These are phyloP conservation scores for Eucalyptus shirleyi DNA, from an alignment of 345 rosid species.

Conservation along the genomic window DNA sequence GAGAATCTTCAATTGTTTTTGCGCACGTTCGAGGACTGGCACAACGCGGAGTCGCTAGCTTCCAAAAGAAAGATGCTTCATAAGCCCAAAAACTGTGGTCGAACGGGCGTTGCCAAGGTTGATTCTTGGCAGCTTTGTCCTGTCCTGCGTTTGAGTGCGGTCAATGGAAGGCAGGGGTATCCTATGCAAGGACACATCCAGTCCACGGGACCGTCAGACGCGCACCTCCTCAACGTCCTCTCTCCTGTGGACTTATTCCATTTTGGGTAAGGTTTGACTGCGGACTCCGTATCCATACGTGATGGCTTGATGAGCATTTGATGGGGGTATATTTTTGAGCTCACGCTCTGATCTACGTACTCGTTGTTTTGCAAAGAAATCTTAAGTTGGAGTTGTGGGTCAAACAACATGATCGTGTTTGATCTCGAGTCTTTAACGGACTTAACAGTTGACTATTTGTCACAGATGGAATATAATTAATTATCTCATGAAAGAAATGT, in stretches of 20 bases:
- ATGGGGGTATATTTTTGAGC: neutral
- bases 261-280: neutral
- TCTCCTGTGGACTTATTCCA: neutral
- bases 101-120: neutral
- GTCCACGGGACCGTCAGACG: neutral
- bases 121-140: neutral
- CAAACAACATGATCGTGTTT: neutral
- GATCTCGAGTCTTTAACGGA: neutral
- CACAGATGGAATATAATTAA: fast-evolving
- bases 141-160: neutral
- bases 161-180: neutral
- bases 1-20: neutral
- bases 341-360: neutral
- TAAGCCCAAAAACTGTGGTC: neutral
- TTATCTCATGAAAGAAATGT: neutral
- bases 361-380: neutral
- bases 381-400: neutral
- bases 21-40: neutral
- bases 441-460: fast-evolving
- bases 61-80: neutral
- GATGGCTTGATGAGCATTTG: neutral
- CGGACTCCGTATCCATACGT: neutral
- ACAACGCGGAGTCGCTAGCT: neutral
- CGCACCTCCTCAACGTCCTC: neutral
- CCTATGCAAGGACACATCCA: neutral